These are phyloP conservation scores for Chlamydomonas sp. DNA, from an alignment of 139 green algal species.

Conservation along the genomic window DNA sequence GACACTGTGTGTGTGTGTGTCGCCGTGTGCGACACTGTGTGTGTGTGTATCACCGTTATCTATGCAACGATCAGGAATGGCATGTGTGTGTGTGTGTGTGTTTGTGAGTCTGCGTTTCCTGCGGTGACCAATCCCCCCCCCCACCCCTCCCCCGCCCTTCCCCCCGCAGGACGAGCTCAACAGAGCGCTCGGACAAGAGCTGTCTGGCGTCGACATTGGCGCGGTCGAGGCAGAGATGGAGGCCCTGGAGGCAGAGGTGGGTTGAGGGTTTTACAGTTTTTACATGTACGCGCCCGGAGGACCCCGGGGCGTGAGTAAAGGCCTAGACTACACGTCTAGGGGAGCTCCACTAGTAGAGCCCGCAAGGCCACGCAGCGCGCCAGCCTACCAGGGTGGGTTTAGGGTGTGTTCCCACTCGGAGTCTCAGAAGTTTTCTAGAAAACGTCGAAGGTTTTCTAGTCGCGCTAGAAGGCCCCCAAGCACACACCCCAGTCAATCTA, in stretches of 20 bases:
- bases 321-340: too few relatives aligned
- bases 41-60: background rate
- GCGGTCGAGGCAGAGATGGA: slow-evolving; percentile 37
- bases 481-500: too few relatives aligned
- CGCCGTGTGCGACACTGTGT: background rate
- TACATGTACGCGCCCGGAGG: too few relatives aligned
- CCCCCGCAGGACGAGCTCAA: slow-evolving; percentile 24
- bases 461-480: too few relatives aligned
- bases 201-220: slow-evolving; percentile 23
- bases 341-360: too few relatives aligned
- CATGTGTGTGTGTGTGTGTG: background rate
- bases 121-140: background rate
- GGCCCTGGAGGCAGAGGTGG: slow-evolving; percentile 38
- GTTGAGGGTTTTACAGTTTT: too few relatives aligned
- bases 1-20: background rate
- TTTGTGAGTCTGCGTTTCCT: background rate
- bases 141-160: background rate
- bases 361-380: too few relatives aligned
- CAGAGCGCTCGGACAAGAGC: slow-evolving; percentile 21
- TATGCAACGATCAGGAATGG: background rate
- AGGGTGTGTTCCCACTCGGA: too few relatives aligned
- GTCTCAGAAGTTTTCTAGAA: too few relatives aligned
- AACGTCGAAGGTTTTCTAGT: too few relatives aligned
- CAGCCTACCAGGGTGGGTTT: too few relatives aligned
- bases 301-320: too few relatives aligned